A percentile compares a stretch with the other conserved stretches of the same genome.
Evolutionary conservation across 305 asterid genomes (phyloP).

Genomic region (Ilex paraguariensis): DNA sequence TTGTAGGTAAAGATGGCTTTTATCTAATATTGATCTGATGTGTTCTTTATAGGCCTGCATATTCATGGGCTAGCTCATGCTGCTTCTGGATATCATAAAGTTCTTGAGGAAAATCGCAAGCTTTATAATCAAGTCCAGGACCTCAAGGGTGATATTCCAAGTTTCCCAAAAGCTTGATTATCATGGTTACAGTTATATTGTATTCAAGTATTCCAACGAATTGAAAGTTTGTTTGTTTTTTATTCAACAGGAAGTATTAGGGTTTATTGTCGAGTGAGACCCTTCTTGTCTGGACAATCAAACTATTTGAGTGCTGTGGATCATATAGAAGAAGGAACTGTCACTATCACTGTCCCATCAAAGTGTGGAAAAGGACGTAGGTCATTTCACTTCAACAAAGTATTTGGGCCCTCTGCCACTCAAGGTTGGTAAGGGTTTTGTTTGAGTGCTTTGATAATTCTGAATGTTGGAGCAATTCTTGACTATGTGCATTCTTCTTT

Average conservation of each 20-base stretch:
- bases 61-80: conserved; percentile 91
- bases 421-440: conserved; percentile 54
- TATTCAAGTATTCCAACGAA: conserved; percentile 9
- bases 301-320: conserved; percentile 56
- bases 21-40: background rate
- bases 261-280: conserved; percentile 95
- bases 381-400: conserved; percentile 87
- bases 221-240: conserved; percentile 9
- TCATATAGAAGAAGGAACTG: conserved; percentile 81
- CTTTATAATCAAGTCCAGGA: conserved; percentile 99
- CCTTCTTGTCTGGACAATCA: conserved; percentile 66
- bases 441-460: no score
- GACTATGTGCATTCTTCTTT: no score
- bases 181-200: background rate
- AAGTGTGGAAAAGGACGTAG: conserved; percentile 71
- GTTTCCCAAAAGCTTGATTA: conserved; percentile 5
- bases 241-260: conserved; percentile 80
- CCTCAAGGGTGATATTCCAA: conserved; percentile 59
- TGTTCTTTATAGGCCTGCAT: conserved; percentile 51
- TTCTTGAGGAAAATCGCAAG: conserved; percentile 93
- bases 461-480: no score
- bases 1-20: no score
- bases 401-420: conserved; percentile 80
- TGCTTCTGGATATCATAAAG: conserved; percentile 95
- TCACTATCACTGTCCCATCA: conserved; percentile 57